phyloP scores from a whole-genome alignment of 768 basidiomycete species.

The Flagelloscypha sp. region DNA sequence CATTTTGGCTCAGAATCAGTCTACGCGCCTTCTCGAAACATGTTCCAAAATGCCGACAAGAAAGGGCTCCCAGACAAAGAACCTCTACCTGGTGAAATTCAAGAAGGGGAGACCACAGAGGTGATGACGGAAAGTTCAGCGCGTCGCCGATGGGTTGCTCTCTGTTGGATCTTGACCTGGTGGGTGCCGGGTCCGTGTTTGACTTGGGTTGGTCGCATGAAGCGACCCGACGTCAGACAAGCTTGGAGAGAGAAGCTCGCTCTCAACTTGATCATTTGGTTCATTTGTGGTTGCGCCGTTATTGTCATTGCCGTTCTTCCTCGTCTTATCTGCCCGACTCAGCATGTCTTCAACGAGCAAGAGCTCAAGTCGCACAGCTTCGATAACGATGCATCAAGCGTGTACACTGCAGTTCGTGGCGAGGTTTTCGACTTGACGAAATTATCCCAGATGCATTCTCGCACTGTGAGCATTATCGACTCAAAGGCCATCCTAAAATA shows the following conservation, averaged over 20 bases:
- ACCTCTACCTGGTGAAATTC: constrained; percentile 72
- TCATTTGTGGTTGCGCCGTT: constrained; percentile 77
- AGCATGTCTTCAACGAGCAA: constrained; percentile 76
- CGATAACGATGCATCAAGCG: constrained; percentile 57
- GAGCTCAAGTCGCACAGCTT: constrained; percentile 74
- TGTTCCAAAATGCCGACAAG: constrained; percentile 84
- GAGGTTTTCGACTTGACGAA: constrained; percentile 86
- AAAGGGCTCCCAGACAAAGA: constrained; percentile 73
- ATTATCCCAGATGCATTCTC: constrained; percentile 58
- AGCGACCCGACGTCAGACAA: constrained; percentile 85
- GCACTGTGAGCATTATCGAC: constrained; percentile 66
- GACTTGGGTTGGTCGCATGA: constrained; percentile 78
- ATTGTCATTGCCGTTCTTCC: constrained; percentile 92
- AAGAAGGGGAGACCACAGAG: constrained; percentile 85
- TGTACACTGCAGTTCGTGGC: constrained; percentile 78
- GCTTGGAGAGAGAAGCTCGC: constrained; percentile 98
- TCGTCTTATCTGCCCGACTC: constrained; percentile 84
- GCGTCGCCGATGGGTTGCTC: constrained; percentile 76
- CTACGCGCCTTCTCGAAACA: constrained; percentile 92
- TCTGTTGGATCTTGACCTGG: constrained; percentile 87
- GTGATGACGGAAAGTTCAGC: constrained; percentile 76
- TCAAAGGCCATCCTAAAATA: constrained; percentile 71
- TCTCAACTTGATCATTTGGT: constrained; percentile 93
- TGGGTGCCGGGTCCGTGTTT: constrained; percentile 78
- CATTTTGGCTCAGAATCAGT: constrained; percentile 85